A percentile compares a stretch with the other conserved stretches of the same genome.
These are phyloP conservation scores for Eucalyptus paniculata DNA, from an alignment of 345 rosid species.

Conservation along the genomic window DNA sequence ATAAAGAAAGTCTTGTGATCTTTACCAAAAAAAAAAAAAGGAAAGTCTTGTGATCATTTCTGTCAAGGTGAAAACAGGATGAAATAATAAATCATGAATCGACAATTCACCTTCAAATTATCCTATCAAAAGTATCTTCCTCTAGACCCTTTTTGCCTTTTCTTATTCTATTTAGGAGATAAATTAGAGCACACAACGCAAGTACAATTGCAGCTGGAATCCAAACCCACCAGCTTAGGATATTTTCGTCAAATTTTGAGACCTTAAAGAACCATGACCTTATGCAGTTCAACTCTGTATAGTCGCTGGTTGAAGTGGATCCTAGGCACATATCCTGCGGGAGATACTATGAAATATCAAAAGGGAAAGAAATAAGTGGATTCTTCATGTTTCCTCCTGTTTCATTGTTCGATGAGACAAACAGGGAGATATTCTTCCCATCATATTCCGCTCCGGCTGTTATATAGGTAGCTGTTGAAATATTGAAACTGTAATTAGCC, in stretches of 20 bases:
- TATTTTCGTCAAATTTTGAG: conserved; percentile 1
- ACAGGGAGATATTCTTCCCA: conserved; percentile 30
- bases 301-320: conserved; percentile 41
- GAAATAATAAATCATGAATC: background rate
- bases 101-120: background rate
- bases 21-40: no score
- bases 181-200: background rate
- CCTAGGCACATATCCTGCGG: conserved; percentile 50
- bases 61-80: background rate
- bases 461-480: conserved; percentile 1
- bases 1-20: no score
- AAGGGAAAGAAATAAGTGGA: conserved; percentile 16
- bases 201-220: background rate
- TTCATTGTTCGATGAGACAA: conserved; percentile 3
- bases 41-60: background rate
- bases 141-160: background rate
- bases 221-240: background rate
- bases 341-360: conserved; percentile 39
- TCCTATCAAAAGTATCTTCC: conserved; percentile 5
- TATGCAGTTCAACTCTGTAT: conserved; percentile 37
- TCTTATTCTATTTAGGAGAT: conserved; percentile 14
- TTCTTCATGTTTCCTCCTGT: background rate
- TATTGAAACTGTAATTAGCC: conserved; percentile 1
- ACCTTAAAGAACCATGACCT: conserved; percentile 44
- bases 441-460: background rate